Evolutionary conservation across 495 filamentous ascomycete genomes (phyloP), one percentile per base, ranked within the genome.

Genomic region (Hypoxylon crocopeplum): DNA sequence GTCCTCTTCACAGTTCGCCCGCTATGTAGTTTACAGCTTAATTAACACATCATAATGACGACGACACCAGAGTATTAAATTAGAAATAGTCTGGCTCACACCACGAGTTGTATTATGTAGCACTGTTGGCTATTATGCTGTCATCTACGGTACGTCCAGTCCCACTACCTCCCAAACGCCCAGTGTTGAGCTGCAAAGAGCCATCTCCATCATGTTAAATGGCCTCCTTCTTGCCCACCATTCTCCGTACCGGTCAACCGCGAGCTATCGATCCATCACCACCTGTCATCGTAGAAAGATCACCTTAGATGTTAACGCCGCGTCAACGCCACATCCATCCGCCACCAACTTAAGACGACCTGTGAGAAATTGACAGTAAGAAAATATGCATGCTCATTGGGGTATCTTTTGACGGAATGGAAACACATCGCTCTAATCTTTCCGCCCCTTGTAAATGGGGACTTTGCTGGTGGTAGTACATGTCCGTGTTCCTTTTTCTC

Each of bases 321-420:
- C 41, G 19, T 30, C n/a, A 21, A 7, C 30, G 16, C 37, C 16
- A 8, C 12, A 22, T 3, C 33, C n/a, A 40, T 36, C n/a, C 7
- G n/a, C n/a, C n/a, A n/a, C n/a, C n/a, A n/a, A n/a, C n/a, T n/a
- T n/a, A n/a, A n/a, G n/a, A n/a, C 12, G 2, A 33, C 27, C 22
- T 41, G 12, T 17, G 12, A 2, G 10, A 42, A 7, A 29, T 10
- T 12, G 25, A 2, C 5, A 12, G 48, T 48, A 50, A 34, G 36
- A 27, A 22, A 60, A 56, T 15, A 64, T 55, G 56, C 36, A 67
- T 56, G 44, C 56, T 64, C 22, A 46, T 51, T 50, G 62, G 66
- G 63, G n/a, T 67, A 64, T 69, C 59, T 59, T 39, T 44, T 61
- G 41, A 40, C 42, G 36, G 41, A 49, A 21, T 25, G 6, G 32